Percentiles rank a stretch among this genome's conserved stretches.
Evolutionary conservation across 139 green algal species (phyloP).

Genomic region (Haematococcus sp.): DNA sequence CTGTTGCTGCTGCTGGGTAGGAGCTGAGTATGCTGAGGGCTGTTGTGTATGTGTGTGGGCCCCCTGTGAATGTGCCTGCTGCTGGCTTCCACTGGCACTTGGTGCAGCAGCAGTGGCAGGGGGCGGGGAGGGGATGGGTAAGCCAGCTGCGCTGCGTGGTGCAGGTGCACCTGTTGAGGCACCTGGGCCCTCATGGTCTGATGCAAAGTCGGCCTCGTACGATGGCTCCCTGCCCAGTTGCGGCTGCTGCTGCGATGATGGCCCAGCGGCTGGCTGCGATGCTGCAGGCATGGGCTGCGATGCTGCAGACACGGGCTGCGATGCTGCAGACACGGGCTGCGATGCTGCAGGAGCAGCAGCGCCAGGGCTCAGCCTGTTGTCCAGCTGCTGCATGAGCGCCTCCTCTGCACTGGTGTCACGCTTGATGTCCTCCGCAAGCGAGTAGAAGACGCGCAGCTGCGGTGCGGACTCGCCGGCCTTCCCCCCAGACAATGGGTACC

Average conservation of each 20-base stretch:
- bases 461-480: conserved; percentile 19
- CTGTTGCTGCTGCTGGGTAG: conserved; percentile 12
- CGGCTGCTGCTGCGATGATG: neutral
- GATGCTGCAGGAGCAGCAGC: neutral
- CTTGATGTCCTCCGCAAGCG: conserved; percentile 32
- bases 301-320: neutral
- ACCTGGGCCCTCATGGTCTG: no score
- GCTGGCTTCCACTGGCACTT: neutral
- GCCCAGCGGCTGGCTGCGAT: neutral
- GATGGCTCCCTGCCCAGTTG: neutral
- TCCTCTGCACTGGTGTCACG: neutral
- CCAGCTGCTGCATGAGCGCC: neutral
- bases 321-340: neutral
- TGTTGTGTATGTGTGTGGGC: neutral
- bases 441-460: conserved; percentile 20
- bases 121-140: no score
- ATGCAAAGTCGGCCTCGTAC: no score
- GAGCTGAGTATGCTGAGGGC: neutral
- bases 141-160: no score
- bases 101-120: no score
- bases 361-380: neutral
- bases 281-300: neutral
- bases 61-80: neutral
- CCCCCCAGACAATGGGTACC: conserved; percentile 31
- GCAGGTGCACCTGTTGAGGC: no score